phyloP scores from a whole-genome alignment of 306 rosid species.

The Astragalus membranaceus region DNA sequence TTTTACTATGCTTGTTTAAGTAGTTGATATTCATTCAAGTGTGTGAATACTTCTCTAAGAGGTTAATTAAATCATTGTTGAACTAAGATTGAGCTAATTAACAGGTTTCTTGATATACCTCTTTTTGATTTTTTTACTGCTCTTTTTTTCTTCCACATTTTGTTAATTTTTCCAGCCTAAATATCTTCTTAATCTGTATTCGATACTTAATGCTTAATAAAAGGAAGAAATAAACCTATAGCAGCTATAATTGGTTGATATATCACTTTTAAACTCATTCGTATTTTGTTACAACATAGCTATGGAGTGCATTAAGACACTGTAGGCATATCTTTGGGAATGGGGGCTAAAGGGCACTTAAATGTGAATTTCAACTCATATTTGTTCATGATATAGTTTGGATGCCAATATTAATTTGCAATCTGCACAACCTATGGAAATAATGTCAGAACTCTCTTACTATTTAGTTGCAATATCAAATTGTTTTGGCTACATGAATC shows the following conservation, averaged over 20 bases:
- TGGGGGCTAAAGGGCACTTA: background rate
- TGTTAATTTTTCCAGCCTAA: too few species aligned
- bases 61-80: too few species aligned
- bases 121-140: too few species aligned
- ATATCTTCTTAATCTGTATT: too few species aligned
- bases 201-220: too few species aligned
- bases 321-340: slow-evolving; percentile 5
- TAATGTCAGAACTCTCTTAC: background rate
- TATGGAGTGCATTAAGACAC: background rate
- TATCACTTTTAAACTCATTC: background rate
- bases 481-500: slow-evolving; percentile 13
- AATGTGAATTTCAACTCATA: background rate
- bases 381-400: background rate
- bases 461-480: slow-evolving; percentile 12
- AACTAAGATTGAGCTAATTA: too few species aligned
- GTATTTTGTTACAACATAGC: background rate
- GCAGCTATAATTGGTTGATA: background rate
- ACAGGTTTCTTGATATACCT: too few species aligned
- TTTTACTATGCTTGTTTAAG: too few species aligned
- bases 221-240: too few species aligned
- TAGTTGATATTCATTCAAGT: too few species aligned
- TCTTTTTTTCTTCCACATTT: too few species aligned
- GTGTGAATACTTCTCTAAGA: too few species aligned
- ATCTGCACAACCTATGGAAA: background rate
- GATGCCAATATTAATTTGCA: background rate